These are phyloP conservation scores for Aspergillus eucalypticola DNA, from an alignment of 2,329 filamentous ascomycete genomes.

Conservation along the genomic window DNA sequence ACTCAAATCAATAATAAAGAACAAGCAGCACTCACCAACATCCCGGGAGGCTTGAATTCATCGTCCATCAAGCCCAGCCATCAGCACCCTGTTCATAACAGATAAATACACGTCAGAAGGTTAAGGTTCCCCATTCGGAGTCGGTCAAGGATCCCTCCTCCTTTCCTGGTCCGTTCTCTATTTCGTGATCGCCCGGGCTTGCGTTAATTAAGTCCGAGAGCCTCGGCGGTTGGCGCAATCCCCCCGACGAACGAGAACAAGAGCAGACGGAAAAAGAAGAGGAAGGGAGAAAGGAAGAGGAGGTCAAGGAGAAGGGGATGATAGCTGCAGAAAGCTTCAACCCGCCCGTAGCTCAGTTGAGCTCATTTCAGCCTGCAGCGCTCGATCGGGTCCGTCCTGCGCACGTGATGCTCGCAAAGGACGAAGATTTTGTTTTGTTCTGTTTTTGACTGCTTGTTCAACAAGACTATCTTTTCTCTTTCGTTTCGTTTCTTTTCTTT, in stretches of 20 bases:
- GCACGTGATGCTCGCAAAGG: conserved; percentile 5
- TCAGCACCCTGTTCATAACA: not conserved
- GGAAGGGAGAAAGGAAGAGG: conserved; percentile 12
- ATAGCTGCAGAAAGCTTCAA: not conserved
- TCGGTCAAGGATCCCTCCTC: not conserved
- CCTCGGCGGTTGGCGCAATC: not conserved
- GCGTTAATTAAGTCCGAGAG: not conserved
- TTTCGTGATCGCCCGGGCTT: not conserved
- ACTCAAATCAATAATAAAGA: not conserved
- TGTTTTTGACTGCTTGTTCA: not conserved
- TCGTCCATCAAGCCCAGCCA: conserved; percentile 5
- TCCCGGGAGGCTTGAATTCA: not conserved
- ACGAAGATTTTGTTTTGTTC: not conserved
- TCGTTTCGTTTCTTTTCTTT: not conserved
- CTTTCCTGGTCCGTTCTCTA: not conserved
- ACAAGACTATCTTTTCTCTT: not conserved
- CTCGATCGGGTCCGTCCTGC: not conserved
- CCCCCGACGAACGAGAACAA: not conserved
- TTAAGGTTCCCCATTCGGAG: not conserved
- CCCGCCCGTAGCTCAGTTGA: not conserved
- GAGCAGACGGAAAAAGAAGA: not conserved
- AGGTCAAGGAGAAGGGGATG: not conserved
- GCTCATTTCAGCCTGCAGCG: not conserved
- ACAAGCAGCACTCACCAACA: not conserved
- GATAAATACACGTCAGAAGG: conserved; percentile 4